Evolutionary conservation across 2,329 filamentous ascomycete genomes (phyloP).

Genomic region (Exophiala sp.): DNA sequence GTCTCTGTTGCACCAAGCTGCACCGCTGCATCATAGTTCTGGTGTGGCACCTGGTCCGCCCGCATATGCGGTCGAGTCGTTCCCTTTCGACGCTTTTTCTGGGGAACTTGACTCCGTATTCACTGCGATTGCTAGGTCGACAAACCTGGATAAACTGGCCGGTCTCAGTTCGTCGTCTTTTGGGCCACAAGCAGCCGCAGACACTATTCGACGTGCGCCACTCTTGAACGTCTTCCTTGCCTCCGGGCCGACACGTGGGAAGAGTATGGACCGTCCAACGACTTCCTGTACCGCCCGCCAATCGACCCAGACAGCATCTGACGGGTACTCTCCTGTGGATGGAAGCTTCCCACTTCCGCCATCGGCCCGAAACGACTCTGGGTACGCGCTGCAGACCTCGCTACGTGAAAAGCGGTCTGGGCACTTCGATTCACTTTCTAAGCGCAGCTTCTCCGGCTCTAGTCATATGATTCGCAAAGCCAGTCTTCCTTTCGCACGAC

Average conservation of each 20-base stretch:
- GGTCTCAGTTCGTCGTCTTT: conserved; percentile 86
- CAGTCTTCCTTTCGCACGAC: conserved; percentile 65
- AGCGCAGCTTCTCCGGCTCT: conserved; percentile 76
- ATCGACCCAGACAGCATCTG: conserved; percentile 53
- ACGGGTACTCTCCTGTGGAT: conserved; percentile 63
- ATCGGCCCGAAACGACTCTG: conserved; percentile 85
- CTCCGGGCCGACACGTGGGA: conserved; percentile 51
- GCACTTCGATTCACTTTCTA: conserved; percentile 75
- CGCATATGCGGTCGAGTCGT: conserved; percentile 87
- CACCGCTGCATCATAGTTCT: conserved; percentile 79
- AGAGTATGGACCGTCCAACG: conserved; percentile 53
- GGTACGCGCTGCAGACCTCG: conserved; percentile 77
- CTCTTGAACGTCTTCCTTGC: conserved; percentile 90
- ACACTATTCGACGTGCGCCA: conserved; percentile 50
- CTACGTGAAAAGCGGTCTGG: conserved; percentile 90
- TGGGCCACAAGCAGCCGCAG: conserved; percentile 56
- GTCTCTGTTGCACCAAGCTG: conserved; percentile 80
- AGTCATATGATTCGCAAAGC: conserved; percentile 45
- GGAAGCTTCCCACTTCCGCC: conserved; percentile 69
- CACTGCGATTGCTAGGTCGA: conserved; percentile 61
- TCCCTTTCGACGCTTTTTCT: conserved; percentile 81
- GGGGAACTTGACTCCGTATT: conserved; percentile 80
- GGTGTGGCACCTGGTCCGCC: conserved; percentile 85
- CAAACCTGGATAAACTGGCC: conserved; percentile 77
- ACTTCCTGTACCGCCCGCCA: conserved; percentile 57